Evolutionary conservation across 2,329 filamentous ascomycete species (phyloP), one percentile per base, ranked within the genome.

Genomic region (Colletotrichum aenigma): DNA sequence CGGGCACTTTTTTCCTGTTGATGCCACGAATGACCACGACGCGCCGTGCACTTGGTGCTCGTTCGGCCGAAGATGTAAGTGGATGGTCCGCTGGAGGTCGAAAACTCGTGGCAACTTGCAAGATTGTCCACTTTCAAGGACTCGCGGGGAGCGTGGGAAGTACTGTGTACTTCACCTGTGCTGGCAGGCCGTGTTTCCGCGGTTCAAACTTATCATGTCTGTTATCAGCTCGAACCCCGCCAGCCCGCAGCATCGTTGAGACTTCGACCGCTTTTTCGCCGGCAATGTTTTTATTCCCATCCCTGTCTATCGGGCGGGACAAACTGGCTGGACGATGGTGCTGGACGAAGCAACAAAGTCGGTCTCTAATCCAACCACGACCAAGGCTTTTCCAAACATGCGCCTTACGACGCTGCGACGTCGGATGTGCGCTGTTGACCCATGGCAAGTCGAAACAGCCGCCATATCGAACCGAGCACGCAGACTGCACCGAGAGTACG

Each of bases 131-230:
- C n/a, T 12, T 48, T 13, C 48, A 18, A 38, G 60, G 21, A 32
- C 43, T 32, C 28, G 24, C 43, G 16, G 30, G 13, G 38, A 43
- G 24, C 13, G 13, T 30, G 36, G 18, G 21, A 67, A 26, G 68
- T 61, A 66, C 28, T 24, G 30, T 52, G 34, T 74, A 74, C 52
- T 55, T 74, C 4, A n/a, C 16, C 38, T 26, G 26, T 8, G 13
- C 34, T 18, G 24, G 34, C 32, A 52, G 61, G 28, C 67, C 24
- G 71, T 61, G 60, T 74, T 71, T 60, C 61, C 36, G 60, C 61
- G 26, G 48, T 71, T 74, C 60, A 66, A 71, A 74, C 71, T 55
- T 66, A 60, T 48, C 71, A 66, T 55, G 67, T 61, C 61, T 66
- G 67, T 60, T 66, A 55, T 74, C 52, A 43, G 10, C 48, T 52